A percentile compares a stretch with the other conserved stretches of the same genome.
These are phyloP conservation scores for Hansenula sp. DNA, from an alignment of 1,139 yeast genomes.

Conservation along the genomic window DNA sequence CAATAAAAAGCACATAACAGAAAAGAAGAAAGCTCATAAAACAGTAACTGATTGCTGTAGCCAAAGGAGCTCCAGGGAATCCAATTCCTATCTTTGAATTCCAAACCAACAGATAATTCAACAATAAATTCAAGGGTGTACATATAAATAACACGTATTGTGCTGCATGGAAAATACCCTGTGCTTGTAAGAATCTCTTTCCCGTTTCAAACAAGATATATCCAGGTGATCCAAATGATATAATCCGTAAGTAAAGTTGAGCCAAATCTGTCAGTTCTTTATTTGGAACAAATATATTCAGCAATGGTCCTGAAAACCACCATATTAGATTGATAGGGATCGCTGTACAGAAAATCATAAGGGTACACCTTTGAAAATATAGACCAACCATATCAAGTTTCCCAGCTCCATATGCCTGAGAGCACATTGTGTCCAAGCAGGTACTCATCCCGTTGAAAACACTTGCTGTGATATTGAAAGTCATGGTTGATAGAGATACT, in stretches of 20 bases:
- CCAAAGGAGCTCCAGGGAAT: constrained; percentile 38
- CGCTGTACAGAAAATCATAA: constrained; percentile 27
- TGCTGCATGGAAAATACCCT: constrained; percentile 36
- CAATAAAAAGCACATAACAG: constrained; percentile 25
- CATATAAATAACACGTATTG: constrained; percentile 34
- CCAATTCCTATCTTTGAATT: constrained; percentile 30
- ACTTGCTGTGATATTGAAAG: constrained; percentile 41
- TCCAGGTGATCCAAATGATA: constrained; percentile 35
- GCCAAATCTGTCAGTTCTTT: constrained; percentile 46
- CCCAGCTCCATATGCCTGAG: constrained; percentile 42
- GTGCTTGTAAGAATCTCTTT: constrained; percentile 38
- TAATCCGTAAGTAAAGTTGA: constrained; percentile 32
- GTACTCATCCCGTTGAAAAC: constrained; percentile 48
- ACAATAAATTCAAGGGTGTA: constrained; percentile 32
- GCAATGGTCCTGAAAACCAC: constrained; percentile 29
- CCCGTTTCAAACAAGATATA: constrained; percentile 38
- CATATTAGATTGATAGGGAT: constrained; percentile 30
- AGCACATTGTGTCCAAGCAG: constrained; percentile 43
- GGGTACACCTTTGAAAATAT: constrained; percentile 35
- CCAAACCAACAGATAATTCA: constrained; percentile 35
- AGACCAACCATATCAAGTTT: constrained; percentile 30
- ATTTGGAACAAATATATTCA: constrained; percentile 23
- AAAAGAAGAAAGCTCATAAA: constrained; percentile 30
- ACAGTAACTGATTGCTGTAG: constrained; percentile 34
- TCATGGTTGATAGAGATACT: constrained; percentile 40